Conservation (phyloP, 1,284 basidiomycete genomes). For the Volvariella surrecta region DNA sequence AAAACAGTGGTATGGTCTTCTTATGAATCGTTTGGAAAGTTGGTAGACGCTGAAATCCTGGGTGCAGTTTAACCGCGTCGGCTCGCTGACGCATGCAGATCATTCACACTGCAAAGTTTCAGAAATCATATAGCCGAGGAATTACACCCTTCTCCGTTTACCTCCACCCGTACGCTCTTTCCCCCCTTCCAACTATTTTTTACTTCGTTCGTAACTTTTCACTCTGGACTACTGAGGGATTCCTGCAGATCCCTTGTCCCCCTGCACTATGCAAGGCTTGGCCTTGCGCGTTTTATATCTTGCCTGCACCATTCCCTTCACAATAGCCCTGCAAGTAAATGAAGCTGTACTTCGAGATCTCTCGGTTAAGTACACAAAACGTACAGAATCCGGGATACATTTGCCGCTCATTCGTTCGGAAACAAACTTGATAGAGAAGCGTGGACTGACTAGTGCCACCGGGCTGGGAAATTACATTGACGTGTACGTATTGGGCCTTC, state of each 20-base stretch:
- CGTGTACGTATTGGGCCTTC: slow-evolving; percentile 30
- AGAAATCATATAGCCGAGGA: too few species aligned
- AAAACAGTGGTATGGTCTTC: too few species aligned
- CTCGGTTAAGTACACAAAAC: not conserved
- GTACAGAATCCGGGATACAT: not conserved
- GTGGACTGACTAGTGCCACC: slow-evolving; percentile 17
- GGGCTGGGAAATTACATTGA: slow-evolving; percentile 37
- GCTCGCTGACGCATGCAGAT: too few species aligned
- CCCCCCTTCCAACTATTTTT: not conserved
- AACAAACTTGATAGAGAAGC: slow-evolving; percentile 7
- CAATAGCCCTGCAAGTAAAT: not conserved
- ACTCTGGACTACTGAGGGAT: too few species aligned
- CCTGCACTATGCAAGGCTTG: not conserved
- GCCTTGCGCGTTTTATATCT: not conserved
- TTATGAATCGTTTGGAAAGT: too few species aligned
- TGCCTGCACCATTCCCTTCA: not conserved
- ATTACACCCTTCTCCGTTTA: not conserved
- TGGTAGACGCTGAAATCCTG: too few species aligned
- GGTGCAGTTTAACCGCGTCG: too few species aligned
- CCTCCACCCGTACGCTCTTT: not conserved
- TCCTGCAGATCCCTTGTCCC: too few species aligned
- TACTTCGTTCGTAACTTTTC: too few species aligned
- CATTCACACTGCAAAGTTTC: too few species aligned
- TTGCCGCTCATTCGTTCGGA: not conserved
- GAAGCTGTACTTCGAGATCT: not conserved